Percentiles rank a stretch among this genome's conserved stretches.
phyloP scores from a whole-genome alignment of 495 filamentous ascomycete species.

The Penicillium cinerascens region DNA sequence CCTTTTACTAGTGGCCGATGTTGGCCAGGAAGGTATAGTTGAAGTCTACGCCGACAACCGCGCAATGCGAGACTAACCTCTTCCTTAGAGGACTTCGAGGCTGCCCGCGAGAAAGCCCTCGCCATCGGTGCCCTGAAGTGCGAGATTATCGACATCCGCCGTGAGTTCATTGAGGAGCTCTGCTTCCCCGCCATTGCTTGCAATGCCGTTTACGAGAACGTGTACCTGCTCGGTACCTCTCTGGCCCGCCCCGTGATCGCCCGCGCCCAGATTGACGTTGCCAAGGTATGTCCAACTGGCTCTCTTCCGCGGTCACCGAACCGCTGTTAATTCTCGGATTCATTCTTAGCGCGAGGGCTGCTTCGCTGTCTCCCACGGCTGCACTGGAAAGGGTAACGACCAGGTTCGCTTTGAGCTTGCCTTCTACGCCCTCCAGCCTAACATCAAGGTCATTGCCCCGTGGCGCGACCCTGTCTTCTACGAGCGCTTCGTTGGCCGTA shows the following conservation, averaged over 20 bases:
- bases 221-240: slow-evolving; percentile 74
- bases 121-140: slow-evolving; percentile 54
- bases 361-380: slow-evolving; percentile 69
- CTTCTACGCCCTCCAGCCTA: slow-evolving; percentile 69
- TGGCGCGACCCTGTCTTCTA: slow-evolving; percentile 86
- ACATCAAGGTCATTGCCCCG: slow-evolving; percentile 82
- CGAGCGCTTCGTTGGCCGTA: slow-evolving; percentile 75
- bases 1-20: slow-evolving; percentile 54
- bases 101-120: slow-evolving; percentile 52
- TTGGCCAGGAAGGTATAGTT: slow-evolving; percentile 53
- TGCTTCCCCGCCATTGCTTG: slow-evolving; percentile 80
- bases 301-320: neutral
- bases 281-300: slow-evolving; percentile 37
- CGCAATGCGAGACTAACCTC: slow-evolving; percentile 6
- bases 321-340: neutral
- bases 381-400: slow-evolving; percentile 85
- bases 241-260: slow-evolving; percentile 90
- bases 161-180: slow-evolving; percentile 79
- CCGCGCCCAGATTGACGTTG: slow-evolving; percentile 72
- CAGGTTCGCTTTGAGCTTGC: slow-evolving; percentile 83
- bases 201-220: slow-evolving; percentile 84
- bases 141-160: slow-evolving; percentile 52
- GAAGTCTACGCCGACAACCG: neutral
- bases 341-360: slow-evolving; percentile 35
- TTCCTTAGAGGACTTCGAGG: slow-evolving; percentile 57